Percentiles rank a stretch among this genome's conserved stretches.
Evolutionary conservation across 768 basidiomycete species (phyloP).

Genomic region (Podaxis sp.): DNA sequence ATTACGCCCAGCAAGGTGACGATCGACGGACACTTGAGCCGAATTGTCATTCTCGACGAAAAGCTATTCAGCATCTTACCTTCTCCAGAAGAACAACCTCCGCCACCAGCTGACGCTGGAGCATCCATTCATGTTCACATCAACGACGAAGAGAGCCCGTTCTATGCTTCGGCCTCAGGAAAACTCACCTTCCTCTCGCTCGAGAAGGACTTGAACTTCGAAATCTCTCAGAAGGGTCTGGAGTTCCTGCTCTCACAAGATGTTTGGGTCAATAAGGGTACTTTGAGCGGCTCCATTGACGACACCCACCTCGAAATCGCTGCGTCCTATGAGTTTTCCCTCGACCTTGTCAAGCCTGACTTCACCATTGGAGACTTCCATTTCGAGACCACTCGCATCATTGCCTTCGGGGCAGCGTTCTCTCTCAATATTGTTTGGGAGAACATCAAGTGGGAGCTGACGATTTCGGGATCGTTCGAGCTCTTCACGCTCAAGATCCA

Average conservation of each 20-base stretch:
- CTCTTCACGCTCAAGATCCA: background rate
- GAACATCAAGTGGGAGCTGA: background rate
- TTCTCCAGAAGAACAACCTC: background rate
- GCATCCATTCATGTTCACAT: background rate
- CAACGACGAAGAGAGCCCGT: background rate
- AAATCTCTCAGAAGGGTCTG: background rate
- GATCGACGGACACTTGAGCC: background rate
- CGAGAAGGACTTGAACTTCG: background rate
- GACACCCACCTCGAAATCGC: background rate
- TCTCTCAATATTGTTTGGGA: background rate
- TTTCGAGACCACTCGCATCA: background rate
- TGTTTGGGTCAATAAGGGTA: background rate
- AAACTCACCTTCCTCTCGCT: background rate
- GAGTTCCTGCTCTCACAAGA: background rate
- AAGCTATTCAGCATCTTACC: background rate
- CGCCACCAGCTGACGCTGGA: background rate
- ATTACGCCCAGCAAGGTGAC: background rate
- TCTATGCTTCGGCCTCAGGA: background rate
- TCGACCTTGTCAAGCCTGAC: background rate
- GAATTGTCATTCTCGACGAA: background rate
- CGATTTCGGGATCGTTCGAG: background rate
- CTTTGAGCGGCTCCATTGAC: background rate
- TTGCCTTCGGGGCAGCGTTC: background rate
- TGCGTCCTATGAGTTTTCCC: background rate
- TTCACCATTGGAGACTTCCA: background rate